A percentile compares a stretch with the other conserved stretches of the same genome.
phyloP scores from a whole-genome alignment of 768 basidiomycete genomes.

The Chlorophyllum brunneum region DNA sequence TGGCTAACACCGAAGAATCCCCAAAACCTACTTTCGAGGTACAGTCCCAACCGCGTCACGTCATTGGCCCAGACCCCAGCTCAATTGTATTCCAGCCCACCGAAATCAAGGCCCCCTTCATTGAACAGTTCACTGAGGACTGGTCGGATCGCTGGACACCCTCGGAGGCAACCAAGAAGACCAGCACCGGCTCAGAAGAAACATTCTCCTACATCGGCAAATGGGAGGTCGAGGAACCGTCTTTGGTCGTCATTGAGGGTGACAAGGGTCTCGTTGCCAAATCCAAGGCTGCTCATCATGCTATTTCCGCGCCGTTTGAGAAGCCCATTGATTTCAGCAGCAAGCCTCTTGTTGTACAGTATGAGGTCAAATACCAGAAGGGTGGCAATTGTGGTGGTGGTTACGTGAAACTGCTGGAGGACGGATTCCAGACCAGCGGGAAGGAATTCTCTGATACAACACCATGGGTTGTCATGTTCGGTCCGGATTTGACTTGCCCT shows the following conservation, averaged over 20 bases:
- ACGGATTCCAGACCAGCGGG: slow-evolving; percentile 90
- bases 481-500: slow-evolving; percentile 91
- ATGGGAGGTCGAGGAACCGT: slow-evolving; percentile 93
- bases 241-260: slow-evolving; percentile 70
- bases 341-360: slow-evolving; percentile 91
- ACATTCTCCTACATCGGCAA: slow-evolving; percentile 97
- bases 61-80: background rate
- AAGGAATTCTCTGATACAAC: slow-evolving; percentile 94
- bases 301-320: slow-evolving; percentile 91
- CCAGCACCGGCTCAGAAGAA: slow-evolving; percentile 90
- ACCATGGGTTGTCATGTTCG: slow-evolving; percentile 96
- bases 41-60: slow-evolving; percentile 8
- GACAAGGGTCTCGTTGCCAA: slow-evolving; percentile 94
- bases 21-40: slow-evolving; percentile 71
- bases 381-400: slow-evolving; percentile 99
- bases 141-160: slow-evolving; percentile 93
- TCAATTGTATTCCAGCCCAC: slow-evolving; percentile 51
- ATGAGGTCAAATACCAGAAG: slow-evolving; percentile 99
- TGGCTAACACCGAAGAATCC: slow-evolving; percentile 53
- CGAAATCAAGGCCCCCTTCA: slow-evolving; percentile 78
- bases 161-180: slow-evolving; percentile 97
- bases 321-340: slow-evolving; percentile 74
- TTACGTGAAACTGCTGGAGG: slow-evolving; percentile 93
- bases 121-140: slow-evolving; percentile 95
- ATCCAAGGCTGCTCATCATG: slow-evolving; percentile 96